Evolutionary conservation across 2,329 filamentous ascomycete species (phyloP), one percentile per base, ranked within the genome.

Genomic region (Neofusicoccum ribis): DNA sequence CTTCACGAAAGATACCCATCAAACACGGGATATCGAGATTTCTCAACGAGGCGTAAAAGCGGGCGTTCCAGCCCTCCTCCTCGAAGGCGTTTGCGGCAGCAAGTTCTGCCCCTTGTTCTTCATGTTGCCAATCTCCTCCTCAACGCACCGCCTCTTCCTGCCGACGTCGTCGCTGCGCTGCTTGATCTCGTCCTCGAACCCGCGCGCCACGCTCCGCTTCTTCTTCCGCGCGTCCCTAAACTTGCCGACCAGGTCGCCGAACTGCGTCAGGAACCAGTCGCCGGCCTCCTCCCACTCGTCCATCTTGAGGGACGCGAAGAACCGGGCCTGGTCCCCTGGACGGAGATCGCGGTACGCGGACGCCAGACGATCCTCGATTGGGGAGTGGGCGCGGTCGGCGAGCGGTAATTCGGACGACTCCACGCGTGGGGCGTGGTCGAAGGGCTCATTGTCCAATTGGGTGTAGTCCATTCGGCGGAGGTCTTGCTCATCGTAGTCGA

Each of bases 201-300:
- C 73, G 37, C 77, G 75, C 3, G 84, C 85, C 5, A 83, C 78
- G 60, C 80, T 81, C 23, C 87, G 80, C 71, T 86, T 84, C 46
- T 83, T 80, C 66, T 81, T 80, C 46, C 87, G 80, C 34, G 82
- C 79, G 1, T 81, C 76, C 69, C 82, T 86, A 69, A 86, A 82
- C 54, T 81, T 80, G 17, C 75, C 73, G 43, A 88, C 72, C 46
- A 87, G 75, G 4, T 78, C 74, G 54, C 77, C 77, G 69, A 89
- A 88, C 58, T 81, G 79, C 1, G 83, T 81, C 1, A 88, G 78
- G 51, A 89, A 82, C 80, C 86, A 85, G 65, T 87, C 84, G 2
- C 87, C 87, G 23, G 85, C 84, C 51, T 86, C 82, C 74, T 89
- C 87, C 85, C 87, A 88, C 67, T 88, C 81, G 3, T 79, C 73